Conservation (phyloP, 169 alveolate species). For the Babesia bovis region DNA sequence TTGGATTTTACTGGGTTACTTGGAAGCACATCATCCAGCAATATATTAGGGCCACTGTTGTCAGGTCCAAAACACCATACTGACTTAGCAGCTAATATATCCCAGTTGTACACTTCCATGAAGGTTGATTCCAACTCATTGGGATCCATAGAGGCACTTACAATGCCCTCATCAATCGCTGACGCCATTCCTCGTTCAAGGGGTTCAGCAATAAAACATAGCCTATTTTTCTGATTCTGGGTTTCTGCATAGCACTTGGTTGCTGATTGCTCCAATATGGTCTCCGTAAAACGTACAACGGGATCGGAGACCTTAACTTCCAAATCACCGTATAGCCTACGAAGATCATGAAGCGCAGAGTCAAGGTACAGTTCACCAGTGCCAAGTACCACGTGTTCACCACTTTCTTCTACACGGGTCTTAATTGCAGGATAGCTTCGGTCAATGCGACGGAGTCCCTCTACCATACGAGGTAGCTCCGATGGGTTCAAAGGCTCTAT, state of each 20-base stretch:
- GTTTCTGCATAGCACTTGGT: constrained; percentile 94
- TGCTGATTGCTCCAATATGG: constrained; percentile 94
- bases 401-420: constrained; percentile 97
- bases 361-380: constrained; percentile 99
- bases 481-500: constrained; percentile 98
- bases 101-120: constrained; percentile 92
- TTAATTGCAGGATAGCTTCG: constrained; percentile 91
- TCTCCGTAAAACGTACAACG: constrained; percentile 93
- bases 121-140: constrained; percentile 70
- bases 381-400: constrained; percentile 97
- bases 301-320: constrained; percentile 97
- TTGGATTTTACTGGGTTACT: constrained; percentile 85
- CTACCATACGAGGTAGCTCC: constrained; percentile 98
- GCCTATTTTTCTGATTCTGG: constrained; percentile 91
- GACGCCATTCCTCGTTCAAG: constrained; percentile 89
- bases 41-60: constrained; percentile 88
- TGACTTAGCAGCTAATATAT: constrained; percentile 91
- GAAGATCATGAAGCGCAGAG: constrained; percentile 95
- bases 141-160: constrained; percentile 27
- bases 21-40: constrained; percentile 95
- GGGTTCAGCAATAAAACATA: constrained; percentile 93
- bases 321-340: constrained; percentile 95
- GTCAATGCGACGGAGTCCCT: constrained; percentile 93
- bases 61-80: constrained; percentile 99
- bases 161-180: constrained; percentile 86